Evolutionary conservation across 148 eudicot genomes (phyloP).

Genomic region (Rhododendron molle): DNA sequence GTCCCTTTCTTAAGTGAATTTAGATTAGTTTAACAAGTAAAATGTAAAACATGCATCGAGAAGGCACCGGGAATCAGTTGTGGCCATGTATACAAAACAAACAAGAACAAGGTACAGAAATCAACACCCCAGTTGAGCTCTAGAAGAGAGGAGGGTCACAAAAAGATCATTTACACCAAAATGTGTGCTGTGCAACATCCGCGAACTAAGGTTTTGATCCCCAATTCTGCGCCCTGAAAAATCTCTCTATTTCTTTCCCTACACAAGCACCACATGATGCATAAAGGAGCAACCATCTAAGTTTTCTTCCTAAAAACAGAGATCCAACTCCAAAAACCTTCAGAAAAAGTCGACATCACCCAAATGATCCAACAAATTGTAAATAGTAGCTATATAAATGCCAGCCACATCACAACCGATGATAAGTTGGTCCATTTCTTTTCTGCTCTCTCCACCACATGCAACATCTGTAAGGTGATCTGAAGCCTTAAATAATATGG

Average conservation of each 20-base stretch:
- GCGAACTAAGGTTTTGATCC: background rate
- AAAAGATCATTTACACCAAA: background rate
- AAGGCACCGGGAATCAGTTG: background rate
- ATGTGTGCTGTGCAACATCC: background rate
- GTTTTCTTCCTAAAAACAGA: background rate
- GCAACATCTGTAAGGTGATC: background rate
- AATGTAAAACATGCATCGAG: background rate
- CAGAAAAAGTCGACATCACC: background rate
- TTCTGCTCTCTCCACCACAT: background rate
- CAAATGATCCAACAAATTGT: background rate
- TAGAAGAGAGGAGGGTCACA: background rate
- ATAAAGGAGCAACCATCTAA: background rate
- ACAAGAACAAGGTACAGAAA: background rate
- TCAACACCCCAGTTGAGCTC: background rate
- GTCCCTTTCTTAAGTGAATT: background rate
- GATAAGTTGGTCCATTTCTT: background rate
- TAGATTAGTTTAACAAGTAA: background rate
- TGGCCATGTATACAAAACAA: background rate
- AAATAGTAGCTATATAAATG: background rate
- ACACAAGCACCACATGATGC: background rate
- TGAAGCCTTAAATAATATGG: background rate
- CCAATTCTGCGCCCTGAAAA: background rate
- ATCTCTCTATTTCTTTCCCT: background rate
- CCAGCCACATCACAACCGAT: background rate
- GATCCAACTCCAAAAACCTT: background rate